phyloP scores from a whole-genome alignment of 2,329 filamentous ascomycete genomes.

The Sordariomycetes sp. region DNA sequence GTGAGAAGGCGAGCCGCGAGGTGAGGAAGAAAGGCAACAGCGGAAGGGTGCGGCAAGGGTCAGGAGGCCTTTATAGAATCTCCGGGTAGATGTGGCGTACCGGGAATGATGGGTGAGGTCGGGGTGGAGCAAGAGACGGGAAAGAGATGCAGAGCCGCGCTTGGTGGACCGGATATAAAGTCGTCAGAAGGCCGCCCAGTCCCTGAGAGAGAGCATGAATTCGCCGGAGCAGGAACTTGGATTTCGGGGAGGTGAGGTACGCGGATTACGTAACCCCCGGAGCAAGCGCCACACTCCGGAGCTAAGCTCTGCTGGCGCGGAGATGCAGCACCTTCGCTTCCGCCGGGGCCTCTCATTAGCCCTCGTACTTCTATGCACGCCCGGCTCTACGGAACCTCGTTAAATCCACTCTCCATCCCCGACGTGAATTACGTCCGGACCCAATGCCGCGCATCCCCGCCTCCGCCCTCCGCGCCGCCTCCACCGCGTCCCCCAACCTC shows the following conservation, averaged over 20 bases:
- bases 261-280: not conserved
- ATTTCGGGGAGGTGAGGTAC: not conserved
- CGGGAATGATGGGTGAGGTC: not conserved
- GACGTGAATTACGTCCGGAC: not conserved
- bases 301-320: not conserved
- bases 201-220: not conserved
- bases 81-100: too few species aligned
- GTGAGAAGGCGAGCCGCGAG: not conserved
- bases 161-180: not conserved
- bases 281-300: not conserved
- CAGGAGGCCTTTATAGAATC: not conserved
- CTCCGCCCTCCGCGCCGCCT: slow-evolving; percentile 39
- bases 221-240: not conserved
- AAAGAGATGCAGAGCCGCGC: not conserved
- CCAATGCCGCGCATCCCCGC: slow-evolving; percentile 52
- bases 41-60: not conserved
- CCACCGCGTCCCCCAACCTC: slow-evolving; percentile 38
- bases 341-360: not conserved
- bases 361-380: not conserved
- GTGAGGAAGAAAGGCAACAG: not conserved
- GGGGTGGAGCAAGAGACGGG: not conserved
- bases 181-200: not conserved
- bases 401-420: not conserved
- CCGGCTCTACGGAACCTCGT: too few species aligned
- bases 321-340: not conserved